Base-by-base conservation (phyloP, 2,329 filamentous ascomycete genomes). In the Plectosphaerella plurivora region DNA sequence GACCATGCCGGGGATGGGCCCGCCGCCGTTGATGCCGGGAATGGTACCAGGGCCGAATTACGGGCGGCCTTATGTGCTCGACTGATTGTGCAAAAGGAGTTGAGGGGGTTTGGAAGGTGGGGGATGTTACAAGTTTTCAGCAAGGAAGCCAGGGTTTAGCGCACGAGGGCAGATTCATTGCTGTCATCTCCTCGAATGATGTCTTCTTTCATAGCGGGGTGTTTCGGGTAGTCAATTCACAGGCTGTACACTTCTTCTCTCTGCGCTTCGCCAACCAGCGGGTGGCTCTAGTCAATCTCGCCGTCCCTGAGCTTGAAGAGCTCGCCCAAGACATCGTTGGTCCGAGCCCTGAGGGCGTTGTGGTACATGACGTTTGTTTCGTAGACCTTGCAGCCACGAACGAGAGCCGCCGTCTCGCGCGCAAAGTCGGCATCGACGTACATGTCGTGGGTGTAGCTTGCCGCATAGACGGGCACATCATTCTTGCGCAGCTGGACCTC, bases 281-380 rank as follows among this genome's bases (percentile, higher is more conserved):
- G 18, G 41, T 44, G n/a, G 10, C 5, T 20, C 18, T 20, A 86
- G 60, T 86, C 81, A 36, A 85, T 74, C 3, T 73, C 72, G 59
- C 85, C 81, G 55, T 96, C 91, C 58, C 91, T 81, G 65, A 96
- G 68, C 49, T 78, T 82, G 65, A 95, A 94, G 4, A 96, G 73
- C 61, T 87, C 81, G 60, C 81, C 82, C 61, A 96, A 73, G 16
- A 97, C 82, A 59, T 95, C 89, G 25, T 90, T 87, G 5, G 86
- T 76, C 69, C 83, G 88, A 49, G 79, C 78, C 54, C 89, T 78
- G 44, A 97, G 67, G 0, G 88, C 93, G 63, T 94, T 87, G 68
- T 97, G 93, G 64, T 94, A 94, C 78, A 96, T 82, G 22, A 79
- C 77, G 66, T 96, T 97, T 39, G 91, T 96, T 63, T 94, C 83